A percentile compares a stretch with the other conserved stretches of the same genome.
Conservation (phyloP, 1,284 basidiomycete genomes). For the Rhodotorula sp. region DNA sequence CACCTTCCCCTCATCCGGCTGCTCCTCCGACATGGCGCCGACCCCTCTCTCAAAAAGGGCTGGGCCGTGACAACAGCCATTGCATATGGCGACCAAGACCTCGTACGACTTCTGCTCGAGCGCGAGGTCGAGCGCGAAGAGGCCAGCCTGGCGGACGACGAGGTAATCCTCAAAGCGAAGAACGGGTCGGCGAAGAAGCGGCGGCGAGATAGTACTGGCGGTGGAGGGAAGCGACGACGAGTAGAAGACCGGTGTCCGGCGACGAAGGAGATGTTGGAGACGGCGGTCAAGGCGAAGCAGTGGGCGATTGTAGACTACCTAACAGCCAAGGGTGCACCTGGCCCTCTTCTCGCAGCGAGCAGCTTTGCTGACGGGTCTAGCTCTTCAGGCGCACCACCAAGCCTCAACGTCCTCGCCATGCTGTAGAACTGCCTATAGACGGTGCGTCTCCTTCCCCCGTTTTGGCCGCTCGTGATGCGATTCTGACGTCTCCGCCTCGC, state of each 20-base stretch:
- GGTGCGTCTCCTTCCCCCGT: no score
- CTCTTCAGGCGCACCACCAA: constrained; percentile 21
- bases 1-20: constrained; percentile 65
- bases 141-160: background rate
- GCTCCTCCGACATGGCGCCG: constrained; percentile 68
- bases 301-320: constrained; percentile 39
- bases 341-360: no score
- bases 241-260: constrained; percentile 28
- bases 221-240: constrained; percentile 12
- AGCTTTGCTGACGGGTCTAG: no score
- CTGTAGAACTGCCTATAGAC: constrained; percentile 2
- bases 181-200: constrained; percentile 9
- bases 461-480: background rate
- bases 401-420: constrained; percentile 19
- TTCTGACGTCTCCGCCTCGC: background rate
- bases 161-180: background rate
- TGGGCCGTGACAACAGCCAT: constrained; percentile 74
- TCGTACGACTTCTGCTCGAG: constrained; percentile 74
- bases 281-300: constrained; percentile 33
- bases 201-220: constrained; percentile 6
- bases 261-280: constrained; percentile 38
- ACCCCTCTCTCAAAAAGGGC: constrained; percentile 61
- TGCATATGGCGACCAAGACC: constrained; percentile 58
- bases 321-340: constrained; percentile 18
- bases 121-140: constrained; percentile 42